phyloP scores from a whole-genome alignment of 83 land plant species.

The Thuja plicata region DNA sequence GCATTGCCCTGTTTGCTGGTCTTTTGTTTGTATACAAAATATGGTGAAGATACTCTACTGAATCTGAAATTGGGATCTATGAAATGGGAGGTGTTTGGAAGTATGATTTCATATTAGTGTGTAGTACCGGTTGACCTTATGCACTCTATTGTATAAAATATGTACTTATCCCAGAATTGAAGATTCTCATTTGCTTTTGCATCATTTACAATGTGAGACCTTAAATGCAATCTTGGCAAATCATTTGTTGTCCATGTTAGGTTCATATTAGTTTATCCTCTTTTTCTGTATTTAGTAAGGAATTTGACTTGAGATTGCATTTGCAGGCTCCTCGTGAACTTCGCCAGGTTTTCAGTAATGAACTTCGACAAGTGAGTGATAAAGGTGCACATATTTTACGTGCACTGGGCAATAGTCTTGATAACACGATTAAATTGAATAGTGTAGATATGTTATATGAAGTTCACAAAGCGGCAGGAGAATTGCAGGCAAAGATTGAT shows the following conservation, averaged over 20 bases:
- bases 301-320: not conserved
- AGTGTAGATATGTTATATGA: slow-evolving; percentile 28
- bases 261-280: not conserved
- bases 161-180: not conserved
- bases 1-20: not conserved
- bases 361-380: slow-evolving; percentile 47
- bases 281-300: not conserved
- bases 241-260: not conserved
- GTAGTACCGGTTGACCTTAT: not conserved
- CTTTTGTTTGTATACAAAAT: not conserved
- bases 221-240: not conserved
- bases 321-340: slow-evolving; percentile 52
- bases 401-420: slow-evolving; percentile 46
- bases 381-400: slow-evolving; percentile 63
- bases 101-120: not conserved
- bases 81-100: not conserved
- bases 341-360: slow-evolving; percentile 43
- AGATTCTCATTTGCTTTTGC: not conserved
- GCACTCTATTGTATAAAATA: not conserved
- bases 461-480: slow-evolving; percentile 61
- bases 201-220: not conserved
- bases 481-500: slow-evolving; percentile 55
- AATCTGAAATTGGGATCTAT: not conserved
- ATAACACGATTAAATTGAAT: slow-evolving; percentile 45
- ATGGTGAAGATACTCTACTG: not conserved